These are phyloP conservation scores for Globisporangium spiculum DNA, from an alignment of 352 stramenopile genomes.

Conservation along the genomic window DNA sequence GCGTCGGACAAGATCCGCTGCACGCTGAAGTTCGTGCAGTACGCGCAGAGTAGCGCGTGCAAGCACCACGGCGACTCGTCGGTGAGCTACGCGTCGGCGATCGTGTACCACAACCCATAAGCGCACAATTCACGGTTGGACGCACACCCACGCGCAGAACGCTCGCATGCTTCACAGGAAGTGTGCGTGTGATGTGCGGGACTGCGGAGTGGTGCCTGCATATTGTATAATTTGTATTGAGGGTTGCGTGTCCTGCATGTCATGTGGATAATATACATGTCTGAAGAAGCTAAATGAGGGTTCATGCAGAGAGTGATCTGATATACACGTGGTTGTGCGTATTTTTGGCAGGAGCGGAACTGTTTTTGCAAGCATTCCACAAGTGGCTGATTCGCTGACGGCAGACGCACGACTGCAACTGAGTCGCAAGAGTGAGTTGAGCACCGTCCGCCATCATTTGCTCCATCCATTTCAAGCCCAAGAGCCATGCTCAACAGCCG, in stretches of 20 bases:
- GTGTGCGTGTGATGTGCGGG: neutral
- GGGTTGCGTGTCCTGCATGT: neutral
- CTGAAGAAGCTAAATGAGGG: neutral
- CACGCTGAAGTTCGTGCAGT: conserved; percentile 91
- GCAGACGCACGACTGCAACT: neutral
- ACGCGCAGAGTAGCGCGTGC: conserved; percentile 90
- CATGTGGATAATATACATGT: neutral
- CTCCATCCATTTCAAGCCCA: neutral
- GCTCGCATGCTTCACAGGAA: neutral
- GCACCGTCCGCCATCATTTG: neutral
- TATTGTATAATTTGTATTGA: neutral
- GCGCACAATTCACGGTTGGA: neutral
- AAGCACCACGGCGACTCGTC: conserved; percentile 86
- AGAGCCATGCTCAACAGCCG: neutral
- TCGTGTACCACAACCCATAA: conserved; percentile 72
- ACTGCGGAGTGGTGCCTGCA: neutral
- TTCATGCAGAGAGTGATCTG: neutral
- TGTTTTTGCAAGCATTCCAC: neutral
- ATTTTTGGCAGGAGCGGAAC: neutral
- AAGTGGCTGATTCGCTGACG: neutral
- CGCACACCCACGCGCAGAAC: neutral
- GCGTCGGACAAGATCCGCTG: conserved; percentile 56
- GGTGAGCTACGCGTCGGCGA: conserved; percentile 94
- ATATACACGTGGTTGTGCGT: neutral
- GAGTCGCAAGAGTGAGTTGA: neutral